phyloP scores from a whole-genome alignment of 306 rosid genomes.

The Prunus dulcis region DNA sequence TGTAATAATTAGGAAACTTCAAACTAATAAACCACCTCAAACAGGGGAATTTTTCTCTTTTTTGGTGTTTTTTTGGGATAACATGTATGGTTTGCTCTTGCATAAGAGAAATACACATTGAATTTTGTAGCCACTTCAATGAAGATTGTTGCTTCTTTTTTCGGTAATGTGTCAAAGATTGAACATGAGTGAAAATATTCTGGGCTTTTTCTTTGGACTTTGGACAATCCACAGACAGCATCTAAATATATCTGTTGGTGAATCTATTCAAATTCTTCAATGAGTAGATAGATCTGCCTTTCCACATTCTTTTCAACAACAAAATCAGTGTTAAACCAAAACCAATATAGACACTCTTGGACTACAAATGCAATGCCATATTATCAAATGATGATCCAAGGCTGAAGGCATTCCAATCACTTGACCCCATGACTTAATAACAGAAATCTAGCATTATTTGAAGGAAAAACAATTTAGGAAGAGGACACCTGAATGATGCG shows the following conservation, averaged over 20 bases:
- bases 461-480: background rate
- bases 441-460: too few relatives aligned
- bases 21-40: slow-evolving; percentile 1
- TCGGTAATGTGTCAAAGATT: background rate
- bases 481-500: slow-evolving; percentile 35
- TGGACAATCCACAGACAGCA: background rate
- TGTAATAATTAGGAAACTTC: slow-evolving; percentile 15
- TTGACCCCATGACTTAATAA: background rate
- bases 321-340: background rate
- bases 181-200: background rate
- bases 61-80: background rate
- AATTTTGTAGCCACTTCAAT: background rate
- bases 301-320: background rate
- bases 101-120: background rate
- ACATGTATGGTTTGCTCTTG: background rate
- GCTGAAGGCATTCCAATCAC: background rate
- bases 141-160: background rate
- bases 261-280: background rate
- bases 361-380: background rate
- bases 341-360: background rate
- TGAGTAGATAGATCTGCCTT: background rate
- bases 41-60: slow-evolving; percentile 1
- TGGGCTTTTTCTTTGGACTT: background rate
- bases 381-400: background rate
- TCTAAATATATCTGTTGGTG: background rate